These are phyloP conservation scores for Babesia ovis DNA, from an alignment of 169 alveolate genomes.

Conservation along the genomic window DNA sequence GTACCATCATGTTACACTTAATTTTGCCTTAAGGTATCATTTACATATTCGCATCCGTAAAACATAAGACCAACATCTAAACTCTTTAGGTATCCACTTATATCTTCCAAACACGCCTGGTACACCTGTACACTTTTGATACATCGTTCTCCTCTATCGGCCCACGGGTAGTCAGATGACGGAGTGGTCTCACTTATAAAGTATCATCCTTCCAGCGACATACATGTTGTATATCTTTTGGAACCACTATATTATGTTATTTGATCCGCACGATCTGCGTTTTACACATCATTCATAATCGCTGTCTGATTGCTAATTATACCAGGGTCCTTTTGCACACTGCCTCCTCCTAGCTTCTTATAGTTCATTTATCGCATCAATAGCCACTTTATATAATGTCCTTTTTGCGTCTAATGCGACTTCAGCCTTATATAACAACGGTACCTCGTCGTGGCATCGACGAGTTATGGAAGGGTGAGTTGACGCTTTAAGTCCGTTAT, in stretches of 20 bases:
- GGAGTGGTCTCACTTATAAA: too few species aligned
- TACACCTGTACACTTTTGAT: not conserved
- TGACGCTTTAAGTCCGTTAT: not conserved
- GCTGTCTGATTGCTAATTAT: not conserved
- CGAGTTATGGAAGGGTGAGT: slow-evolving; percentile 77
- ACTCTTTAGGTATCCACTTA: too few species aligned
- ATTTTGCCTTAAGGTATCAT: too few species aligned
- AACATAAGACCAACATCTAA: too few species aligned
- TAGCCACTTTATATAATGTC: slow-evolving; percentile 13
- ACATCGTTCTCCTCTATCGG: not conserved
- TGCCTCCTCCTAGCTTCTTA: not conserved
- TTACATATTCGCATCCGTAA: too few species aligned
- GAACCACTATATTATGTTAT: too few species aligned
- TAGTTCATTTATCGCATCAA: not conserved
- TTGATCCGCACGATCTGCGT: too few species aligned
- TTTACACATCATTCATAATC: too few species aligned
- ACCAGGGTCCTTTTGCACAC: not conserved
- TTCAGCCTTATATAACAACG: slow-evolving; percentile 9
- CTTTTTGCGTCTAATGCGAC: slow-evolving; percentile 30
- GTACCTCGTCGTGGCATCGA: slow-evolving; percentile 78
- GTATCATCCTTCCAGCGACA: not conserved
- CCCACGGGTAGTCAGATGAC: too few species aligned
- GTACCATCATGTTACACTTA: not conserved
- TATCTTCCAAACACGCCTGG: not conserved
- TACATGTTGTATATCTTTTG: not conserved